A percentile compares a stretch with the other conserved stretches of the same genome.
Evolutionary conservation across 2,329 filamentous ascomycete genomes (phyloP).

Genomic region (Colletotrichum sp.): DNA sequence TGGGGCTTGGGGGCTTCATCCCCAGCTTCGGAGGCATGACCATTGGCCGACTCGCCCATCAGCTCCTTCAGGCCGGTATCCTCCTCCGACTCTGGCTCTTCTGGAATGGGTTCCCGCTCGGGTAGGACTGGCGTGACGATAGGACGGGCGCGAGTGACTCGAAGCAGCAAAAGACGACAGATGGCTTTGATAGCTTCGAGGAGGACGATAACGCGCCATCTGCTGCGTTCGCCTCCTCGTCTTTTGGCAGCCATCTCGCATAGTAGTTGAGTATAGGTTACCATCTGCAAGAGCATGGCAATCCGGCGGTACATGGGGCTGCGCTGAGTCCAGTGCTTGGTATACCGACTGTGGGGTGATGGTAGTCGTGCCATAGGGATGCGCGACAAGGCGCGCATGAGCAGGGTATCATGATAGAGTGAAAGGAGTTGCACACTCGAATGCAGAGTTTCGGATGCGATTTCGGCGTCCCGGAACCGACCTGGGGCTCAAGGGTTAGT

Average conservation of each 20-base stretch:
- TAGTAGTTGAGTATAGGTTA: constrained; percentile 94
- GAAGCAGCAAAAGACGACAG: constrained; percentile 80
- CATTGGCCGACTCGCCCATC: constrained; percentile 59
- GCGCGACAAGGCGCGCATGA: constrained; percentile 69
- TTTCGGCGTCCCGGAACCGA: constrained; percentile 88
- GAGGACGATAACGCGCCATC: constrained; percentile 87
- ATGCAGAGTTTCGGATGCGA: constrained; percentile 91
- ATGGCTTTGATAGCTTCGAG: constrained; percentile 87
- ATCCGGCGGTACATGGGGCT: constrained; percentile 78
- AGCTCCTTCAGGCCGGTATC: constrained; percentile 45
- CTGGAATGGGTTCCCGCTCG: constrained; percentile 79
- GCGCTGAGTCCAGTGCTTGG: constrained; percentile 67
- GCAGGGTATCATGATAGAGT: constrained; percentile 89
- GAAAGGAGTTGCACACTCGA: constrained; percentile 89
- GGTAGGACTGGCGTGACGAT: constrained; percentile 85
- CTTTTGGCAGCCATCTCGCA: constrained; percentile 97
- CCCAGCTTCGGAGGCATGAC: constrained; percentile 62
- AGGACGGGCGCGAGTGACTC: constrained; percentile 82
- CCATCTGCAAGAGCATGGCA: constrained; percentile 83
- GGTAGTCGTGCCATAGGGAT: constrained; percentile 57
- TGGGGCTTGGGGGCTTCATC: constrained; percentile 41
- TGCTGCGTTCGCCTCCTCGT: constrained; percentile 75
- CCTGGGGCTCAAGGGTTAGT: constrained; percentile 48
- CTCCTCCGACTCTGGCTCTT: constrained; percentile 50
- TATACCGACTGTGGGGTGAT: constrained; percentile 68